phyloP scores from a whole-genome alignment of 768 basidiomycete genomes.

The Hygrocybe punicea region DNA sequence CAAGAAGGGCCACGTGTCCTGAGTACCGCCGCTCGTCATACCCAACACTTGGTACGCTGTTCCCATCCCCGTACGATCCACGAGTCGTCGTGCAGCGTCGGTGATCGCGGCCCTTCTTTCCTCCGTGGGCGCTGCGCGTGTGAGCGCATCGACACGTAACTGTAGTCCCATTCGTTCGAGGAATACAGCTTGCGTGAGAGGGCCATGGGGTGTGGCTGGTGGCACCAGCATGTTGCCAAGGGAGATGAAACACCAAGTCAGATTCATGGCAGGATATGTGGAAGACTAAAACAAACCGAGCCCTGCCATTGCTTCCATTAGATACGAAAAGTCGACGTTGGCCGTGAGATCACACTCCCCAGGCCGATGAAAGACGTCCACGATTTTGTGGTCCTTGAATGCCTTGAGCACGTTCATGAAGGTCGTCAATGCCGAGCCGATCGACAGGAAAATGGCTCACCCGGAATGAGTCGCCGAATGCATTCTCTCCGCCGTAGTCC shows the following conservation, averaged over 20 bases:
- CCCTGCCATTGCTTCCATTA: constrained; percentile 70
- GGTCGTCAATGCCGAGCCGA: not conserved
- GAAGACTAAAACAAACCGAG: constrained; percentile 46
- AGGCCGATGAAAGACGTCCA: constrained; percentile 78
- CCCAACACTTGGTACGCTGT: constrained; percentile 81
- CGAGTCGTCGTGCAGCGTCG: constrained; percentile 63
- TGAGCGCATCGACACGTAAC: constrained; percentile 60
- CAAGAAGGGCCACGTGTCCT: constrained; percentile 37
- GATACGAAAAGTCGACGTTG: constrained; percentile 94
- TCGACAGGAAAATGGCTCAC: constrained; percentile 43
- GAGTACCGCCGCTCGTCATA: constrained; percentile 26
- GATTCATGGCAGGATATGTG: not conserved
- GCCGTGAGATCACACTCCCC: constrained; percentile 90
- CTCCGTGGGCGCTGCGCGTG: constrained; percentile 45
- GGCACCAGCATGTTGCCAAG: constrained; percentile 9
- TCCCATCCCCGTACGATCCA: constrained; percentile 84
- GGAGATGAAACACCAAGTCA: constrained; percentile 29
- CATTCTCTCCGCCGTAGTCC: constrained; percentile 81
- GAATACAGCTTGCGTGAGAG: constrained; percentile 74
- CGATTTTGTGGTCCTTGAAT: constrained; percentile 82
- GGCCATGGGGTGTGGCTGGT: constrained; percentile 53
- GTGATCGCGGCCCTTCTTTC: constrained; percentile 54
- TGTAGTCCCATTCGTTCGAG: constrained; percentile 73
- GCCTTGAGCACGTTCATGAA: constrained; percentile 50
- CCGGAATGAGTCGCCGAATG: constrained; percentile 72